These are phyloP conservation scores for Ascocoryne sarcoides DNA, from an alignment of 2,329 filamentous ascomycete genomes.

Conservation along the genomic window DNA sequence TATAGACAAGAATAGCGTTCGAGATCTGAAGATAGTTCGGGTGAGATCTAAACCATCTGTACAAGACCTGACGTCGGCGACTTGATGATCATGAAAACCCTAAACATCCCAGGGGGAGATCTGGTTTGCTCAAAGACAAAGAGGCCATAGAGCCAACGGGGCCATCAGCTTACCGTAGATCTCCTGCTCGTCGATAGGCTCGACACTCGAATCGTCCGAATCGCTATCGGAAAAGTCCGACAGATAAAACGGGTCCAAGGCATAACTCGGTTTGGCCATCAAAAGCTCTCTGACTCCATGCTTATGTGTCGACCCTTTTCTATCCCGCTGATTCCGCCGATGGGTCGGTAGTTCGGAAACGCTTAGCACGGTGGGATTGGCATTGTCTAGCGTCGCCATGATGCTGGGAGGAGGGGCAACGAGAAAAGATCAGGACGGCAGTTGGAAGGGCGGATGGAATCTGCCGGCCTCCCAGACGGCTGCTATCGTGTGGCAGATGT, in stretches of 20 bases:
- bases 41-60: no score
- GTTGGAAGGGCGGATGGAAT: no score
- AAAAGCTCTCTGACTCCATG: slow-evolving; percentile 22
- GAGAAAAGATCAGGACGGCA: neutral
- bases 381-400: slow-evolving; percentile 49
- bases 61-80: no score
- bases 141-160: no score
- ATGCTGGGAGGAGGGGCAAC: neutral
- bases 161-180: slow-evolving; percentile 77
- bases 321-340: slow-evolving; percentile 43
- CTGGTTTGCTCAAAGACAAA: no score
- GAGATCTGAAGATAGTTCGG: no score
- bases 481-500: no score
- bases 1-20: no score
- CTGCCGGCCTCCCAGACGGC: neutral
- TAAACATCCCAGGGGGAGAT: no score
- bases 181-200: slow-evolving; percentile 94
- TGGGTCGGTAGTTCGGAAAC: slow-evolving; percentile 81
- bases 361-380: slow-evolving; percentile 88
- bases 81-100: no score
- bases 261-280: slow-evolving; percentile 23
- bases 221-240: slow-evolving; percentile 27
- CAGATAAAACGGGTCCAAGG: slow-evolving; percentile 28
- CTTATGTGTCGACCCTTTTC: slow-evolving; percentile 32
- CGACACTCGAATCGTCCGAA: slow-evolving; percentile 51